These are phyloP conservation scores for Coniella vitis DNA, from an alignment of 2,329 filamentous ascomycete species.

Conservation along the genomic window DNA sequence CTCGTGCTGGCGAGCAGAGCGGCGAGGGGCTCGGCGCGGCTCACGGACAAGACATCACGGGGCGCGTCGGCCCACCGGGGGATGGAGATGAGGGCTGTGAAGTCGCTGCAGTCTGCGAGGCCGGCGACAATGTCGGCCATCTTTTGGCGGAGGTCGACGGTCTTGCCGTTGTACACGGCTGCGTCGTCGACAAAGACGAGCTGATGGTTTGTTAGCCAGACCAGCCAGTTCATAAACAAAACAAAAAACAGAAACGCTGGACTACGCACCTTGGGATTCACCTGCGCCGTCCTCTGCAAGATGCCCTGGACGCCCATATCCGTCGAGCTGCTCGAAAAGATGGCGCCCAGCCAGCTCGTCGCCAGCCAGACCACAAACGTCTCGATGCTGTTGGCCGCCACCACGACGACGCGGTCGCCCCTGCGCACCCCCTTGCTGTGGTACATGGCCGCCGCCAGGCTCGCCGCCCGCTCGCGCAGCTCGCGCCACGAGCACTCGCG, in stretches of 20 bases:
- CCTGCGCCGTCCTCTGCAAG: slow-evolving; percentile 66
- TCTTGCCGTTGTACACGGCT: slow-evolving; percentile 73
- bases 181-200: slow-evolving; percentile 81
- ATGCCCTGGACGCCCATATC: slow-evolving; percentile 80
- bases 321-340: slow-evolving; percentile 72
- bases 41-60: slow-evolving; percentile 50
- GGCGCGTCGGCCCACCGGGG: slow-evolving; percentile 53
- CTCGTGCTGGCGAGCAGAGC: slow-evolving; percentile 33
- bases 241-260: background rate
- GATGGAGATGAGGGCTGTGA: slow-evolving; percentile 58
- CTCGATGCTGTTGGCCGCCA: slow-evolving; percentile 68
- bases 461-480: slow-evolving; percentile 51
- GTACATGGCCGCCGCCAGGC: slow-evolving; percentile 57
- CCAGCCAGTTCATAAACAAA: background rate
- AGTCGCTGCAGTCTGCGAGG: slow-evolving; percentile 52
- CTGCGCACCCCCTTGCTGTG: slow-evolving; percentile 56
- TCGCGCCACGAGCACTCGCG: slow-evolving; percentile 60
- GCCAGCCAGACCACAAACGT: slow-evolving; percentile 68
- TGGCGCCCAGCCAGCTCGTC: slow-evolving; percentile 59
- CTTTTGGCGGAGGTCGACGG: slow-evolving; percentile 63
- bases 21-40: slow-evolving; percentile 37
- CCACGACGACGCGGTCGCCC: slow-evolving; percentile 70
- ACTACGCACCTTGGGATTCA: slow-evolving; percentile 55
- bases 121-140: slow-evolving; percentile 61
- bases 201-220: slow-evolving; percentile 22